Conservation (phyloP, 148 eudicot species). For the Rhododendron molle region DNA sequence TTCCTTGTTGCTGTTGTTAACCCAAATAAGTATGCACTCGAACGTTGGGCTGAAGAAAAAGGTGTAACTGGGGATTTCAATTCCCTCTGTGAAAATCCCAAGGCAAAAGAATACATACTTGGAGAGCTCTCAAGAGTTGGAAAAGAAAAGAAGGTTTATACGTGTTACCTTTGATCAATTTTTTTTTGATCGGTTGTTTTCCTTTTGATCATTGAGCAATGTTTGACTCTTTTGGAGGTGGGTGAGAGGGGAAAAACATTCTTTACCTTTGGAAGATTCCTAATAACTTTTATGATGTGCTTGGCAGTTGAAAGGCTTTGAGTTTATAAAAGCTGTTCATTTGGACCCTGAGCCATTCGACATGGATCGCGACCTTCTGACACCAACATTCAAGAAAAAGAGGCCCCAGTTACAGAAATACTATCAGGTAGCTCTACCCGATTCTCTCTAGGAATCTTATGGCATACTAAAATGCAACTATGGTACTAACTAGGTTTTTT, state of each 20-base stretch:
- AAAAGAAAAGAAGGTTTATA: slow-evolving; percentile 69
- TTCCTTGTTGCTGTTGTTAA: slow-evolving; percentile 68
- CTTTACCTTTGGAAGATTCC: not conserved
- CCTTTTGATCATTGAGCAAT: not conserved
- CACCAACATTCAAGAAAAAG: slow-evolving; percentile 80
- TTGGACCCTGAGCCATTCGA: slow-evolving; percentile 76
- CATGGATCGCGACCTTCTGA: slow-evolving; percentile 75
- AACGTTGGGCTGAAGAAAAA: slow-evolving; percentile 58
- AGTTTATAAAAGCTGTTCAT: slow-evolving; percentile 66
- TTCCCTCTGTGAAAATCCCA: slow-evolving; percentile 58
- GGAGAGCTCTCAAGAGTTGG: slow-evolving; percentile 62
- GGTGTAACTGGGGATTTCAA: slow-evolving; percentile 57
- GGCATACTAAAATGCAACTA: not conserved
- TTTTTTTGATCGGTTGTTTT: not conserved
- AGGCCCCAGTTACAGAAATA: slow-evolving; percentile 77
- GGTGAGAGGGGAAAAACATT: not conserved
- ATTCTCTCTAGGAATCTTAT: not conserved
- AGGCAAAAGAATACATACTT: slow-evolving; percentile 62
- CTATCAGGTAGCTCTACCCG: slow-evolving; percentile 53
- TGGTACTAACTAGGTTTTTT: not conserved
- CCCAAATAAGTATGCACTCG: slow-evolving; percentile 61
- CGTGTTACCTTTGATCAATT: too few relatives aligned
- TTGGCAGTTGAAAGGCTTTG: slow-evolving; percentile 80
- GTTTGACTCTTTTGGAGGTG: not conserved
- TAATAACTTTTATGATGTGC: not conserved